These are phyloP conservation scores for Ciborinia camelliae DNA, from an alignment of 2,329 filamentous ascomycete species.

Conservation along the genomic window DNA sequence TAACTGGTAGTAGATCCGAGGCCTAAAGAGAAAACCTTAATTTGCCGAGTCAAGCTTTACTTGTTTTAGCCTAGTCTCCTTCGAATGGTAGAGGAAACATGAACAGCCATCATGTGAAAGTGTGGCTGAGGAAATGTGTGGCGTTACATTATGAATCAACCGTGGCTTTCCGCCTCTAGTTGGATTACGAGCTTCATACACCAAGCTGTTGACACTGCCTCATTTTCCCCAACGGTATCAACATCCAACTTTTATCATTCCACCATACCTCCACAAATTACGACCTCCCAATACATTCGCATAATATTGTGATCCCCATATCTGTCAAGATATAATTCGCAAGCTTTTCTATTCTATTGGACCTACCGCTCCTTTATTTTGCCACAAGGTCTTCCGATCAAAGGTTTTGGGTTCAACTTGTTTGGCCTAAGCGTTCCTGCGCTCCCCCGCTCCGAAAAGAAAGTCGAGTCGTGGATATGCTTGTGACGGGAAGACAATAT, in stretches of 20 bases:
- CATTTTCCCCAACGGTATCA: conserved; percentile 7
- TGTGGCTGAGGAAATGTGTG: not conserved
- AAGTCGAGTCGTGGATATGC: conserved; percentile 53
- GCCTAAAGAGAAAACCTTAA: conserved; percentile 5
- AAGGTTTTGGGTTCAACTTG: conserved; percentile 21
- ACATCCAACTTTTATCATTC: conserved; percentile 15
- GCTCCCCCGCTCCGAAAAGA: conserved; percentile 21
- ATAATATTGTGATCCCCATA: not conserved
- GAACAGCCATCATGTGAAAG: not conserved
- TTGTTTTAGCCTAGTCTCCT: not conserved
- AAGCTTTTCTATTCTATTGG: not conserved
- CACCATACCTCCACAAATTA: conserved; percentile 8
- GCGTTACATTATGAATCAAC: not conserved
- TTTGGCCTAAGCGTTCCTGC: conserved; percentile 20
- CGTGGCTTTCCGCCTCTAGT: not conserved
- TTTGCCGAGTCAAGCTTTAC: not conserved
- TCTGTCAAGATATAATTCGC: not conserved
- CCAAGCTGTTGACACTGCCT: conserved; percentile 14
- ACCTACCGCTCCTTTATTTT: conserved; percentile 14
- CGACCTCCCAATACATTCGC: not conserved
- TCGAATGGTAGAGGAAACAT: not conserved
- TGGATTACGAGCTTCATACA: not conserved
- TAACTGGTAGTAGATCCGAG: too few relatives aligned
- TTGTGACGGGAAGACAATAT: conserved; percentile 59
- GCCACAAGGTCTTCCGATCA: conserved; percentile 20